These are phyloP conservation scores for Podaxis sp. DNA, from an alignment of 768 basidiomycete genomes.

Conservation along the genomic window DNA sequence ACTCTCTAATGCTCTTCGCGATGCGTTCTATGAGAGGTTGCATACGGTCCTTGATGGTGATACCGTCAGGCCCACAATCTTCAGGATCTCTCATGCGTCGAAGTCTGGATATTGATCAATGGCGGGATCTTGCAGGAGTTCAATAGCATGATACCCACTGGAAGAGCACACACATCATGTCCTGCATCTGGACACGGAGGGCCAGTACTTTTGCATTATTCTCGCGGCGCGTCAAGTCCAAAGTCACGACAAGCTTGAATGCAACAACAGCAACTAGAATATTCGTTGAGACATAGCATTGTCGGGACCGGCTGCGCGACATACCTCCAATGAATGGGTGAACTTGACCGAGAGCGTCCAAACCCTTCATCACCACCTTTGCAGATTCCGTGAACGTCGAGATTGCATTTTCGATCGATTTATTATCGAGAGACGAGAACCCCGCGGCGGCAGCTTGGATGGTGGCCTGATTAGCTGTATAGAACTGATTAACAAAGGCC, in stretches of 20 bases:
- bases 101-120: constrained; percentile 22
- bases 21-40: constrained; percentile 26
- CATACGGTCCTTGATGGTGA: constrained; percentile 29
- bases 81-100: constrained; percentile 25
- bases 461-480: background rate
- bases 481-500: background rate
- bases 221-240: constrained; percentile 48
- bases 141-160: constrained; percentile 32
- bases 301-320: background rate
- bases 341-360: constrained; percentile 30
- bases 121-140: background rate
- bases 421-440: constrained; percentile 5
- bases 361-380: constrained; percentile 27
- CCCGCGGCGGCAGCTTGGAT: background rate
- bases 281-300: too few relatives aligned
- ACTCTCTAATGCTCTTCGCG: constrained; percentile 39
- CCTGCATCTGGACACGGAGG: constrained; percentile 47
- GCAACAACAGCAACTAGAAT: constrained; percentile 43
- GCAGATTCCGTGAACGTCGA: constrained; percentile 14
- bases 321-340: constrained; percentile 37
- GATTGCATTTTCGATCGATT: constrained; percentile 6
- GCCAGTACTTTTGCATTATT: constrained; percentile 49
- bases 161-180: constrained; percentile 45
- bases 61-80: constrained; percentile 29
- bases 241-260: constrained; percentile 45